Evolutionary conservation across 805 yeast species (phyloP), one percentile per base, ranked within the genome.

Genomic region (Lipomyces mesembrius): DNA sequence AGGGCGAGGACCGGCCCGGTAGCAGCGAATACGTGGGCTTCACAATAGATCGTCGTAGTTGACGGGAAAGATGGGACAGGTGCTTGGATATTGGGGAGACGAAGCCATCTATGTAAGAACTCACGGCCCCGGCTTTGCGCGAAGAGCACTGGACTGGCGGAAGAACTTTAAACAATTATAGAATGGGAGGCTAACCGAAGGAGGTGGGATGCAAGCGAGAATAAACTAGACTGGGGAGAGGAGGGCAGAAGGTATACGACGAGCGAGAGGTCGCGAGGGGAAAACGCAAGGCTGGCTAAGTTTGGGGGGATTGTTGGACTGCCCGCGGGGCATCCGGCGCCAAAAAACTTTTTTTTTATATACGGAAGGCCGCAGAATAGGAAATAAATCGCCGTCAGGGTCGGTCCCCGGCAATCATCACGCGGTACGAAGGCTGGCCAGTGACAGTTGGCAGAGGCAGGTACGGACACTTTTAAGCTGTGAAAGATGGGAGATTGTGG

Each of bases 21-120:
- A 56, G 60, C 60, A 61, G 35, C 49, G 46, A 49, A 43, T 57
- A 49, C 34, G 43, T 20, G 43, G 32, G 9, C 46, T 27, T 25
- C 43, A 55, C 43, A 22, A 25, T 22, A 37, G 37, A 60, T 57
- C 55, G 20, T 51, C 55, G 20, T 20, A 2, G 52, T 27, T 34
- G 43, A 25, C 63, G 27, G 63, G n/a, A 49, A 27, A 29, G 59
- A 22, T 9, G 8, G 59, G 22, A 35, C 43, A 39, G 49, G 49
- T n/a, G 35, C n/a, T 7, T 8, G 57, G 35, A 29, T n/a, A 8
- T n/a, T 9, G 57, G 27, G 37, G 57, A 20, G 57, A 53, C 34
- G 57, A n/a, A 34, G 37, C 57, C 34, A 54, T 25, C 22, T 20
- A 29, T 20, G 35, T 29, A 29, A 4, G 57, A 54, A 29, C 20